These are phyloP conservation scores for Colletotrichum lupini DNA, from an alignment of 2,329 filamentous ascomycete genomes.

Conservation along the genomic window DNA sequence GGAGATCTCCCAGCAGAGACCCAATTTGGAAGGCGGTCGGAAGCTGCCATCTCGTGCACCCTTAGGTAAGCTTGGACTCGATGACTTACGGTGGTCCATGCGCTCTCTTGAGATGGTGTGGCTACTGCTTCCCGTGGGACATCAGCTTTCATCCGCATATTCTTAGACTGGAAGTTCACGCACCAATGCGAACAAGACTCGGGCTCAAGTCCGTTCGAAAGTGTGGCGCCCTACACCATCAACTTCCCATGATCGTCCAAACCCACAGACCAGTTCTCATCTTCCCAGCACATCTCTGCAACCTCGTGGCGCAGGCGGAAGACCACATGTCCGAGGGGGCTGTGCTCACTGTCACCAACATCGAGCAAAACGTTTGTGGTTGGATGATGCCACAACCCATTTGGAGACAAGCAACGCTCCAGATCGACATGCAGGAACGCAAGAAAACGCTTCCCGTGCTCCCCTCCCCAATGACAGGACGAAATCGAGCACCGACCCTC, in stretches of 20 bases:
- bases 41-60: too few relatives aligned
- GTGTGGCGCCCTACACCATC: neutral
- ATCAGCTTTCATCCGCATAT: neutral
- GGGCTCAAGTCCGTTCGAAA: neutral
- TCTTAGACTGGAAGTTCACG: neutral
- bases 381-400: neutral
- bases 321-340: neutral
- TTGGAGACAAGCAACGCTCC: neutral
- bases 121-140: conserved; percentile 12
- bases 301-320: conserved; percentile 13
- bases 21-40: conserved; percentile 25
- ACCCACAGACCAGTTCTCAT: neutral
- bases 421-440: conserved; percentile 5
- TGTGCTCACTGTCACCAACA: conserved; percentile 5
- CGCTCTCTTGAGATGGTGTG: neutral
- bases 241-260: neutral
- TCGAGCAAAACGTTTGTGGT: neutral
- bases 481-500: conserved; percentile 1
- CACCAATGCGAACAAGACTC: neutral
- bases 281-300: conserved; percentile 1
- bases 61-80: neutral
- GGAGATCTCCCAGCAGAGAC: conserved; percentile 10
- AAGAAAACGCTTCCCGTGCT: neutral
- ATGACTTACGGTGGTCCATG: neutral
- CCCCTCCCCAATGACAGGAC: neutral